Evolutionary conservation across 2,329 filamentous ascomycete genomes (phyloP).

Genomic region (Fusarium staphyleae): DNA sequence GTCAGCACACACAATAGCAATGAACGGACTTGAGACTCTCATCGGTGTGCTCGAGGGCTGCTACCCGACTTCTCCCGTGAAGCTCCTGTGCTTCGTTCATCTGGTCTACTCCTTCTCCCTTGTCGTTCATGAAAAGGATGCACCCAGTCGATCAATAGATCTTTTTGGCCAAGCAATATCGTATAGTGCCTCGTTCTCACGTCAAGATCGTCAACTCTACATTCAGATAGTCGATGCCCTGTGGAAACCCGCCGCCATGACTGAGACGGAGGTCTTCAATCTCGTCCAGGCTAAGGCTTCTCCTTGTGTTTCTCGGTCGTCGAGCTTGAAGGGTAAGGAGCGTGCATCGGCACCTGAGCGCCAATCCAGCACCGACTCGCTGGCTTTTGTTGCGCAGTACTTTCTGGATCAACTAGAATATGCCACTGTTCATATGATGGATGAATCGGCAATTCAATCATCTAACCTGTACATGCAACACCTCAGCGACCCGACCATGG

Average conservation of each 20-base stretch:
- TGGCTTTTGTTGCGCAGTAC: constrained; percentile 52
- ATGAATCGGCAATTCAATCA: constrained; percentile 44
- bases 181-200: constrained; percentile 52
- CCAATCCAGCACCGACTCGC: constrained; percentile 44
- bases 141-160: constrained; percentile 45
- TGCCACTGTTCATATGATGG: constrained; percentile 46
- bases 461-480: constrained; percentile 55
- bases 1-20: constrained; percentile 49
- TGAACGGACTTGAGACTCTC: constrained; percentile 52
- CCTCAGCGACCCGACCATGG: constrained; percentile 43
- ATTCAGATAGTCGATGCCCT: constrained; percentile 53
- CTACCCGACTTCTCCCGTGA: constrained; percentile 49
- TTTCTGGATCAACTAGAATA: constrained; percentile 63
- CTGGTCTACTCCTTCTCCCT: constrained; percentile 59
- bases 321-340: constrained; percentile 54
- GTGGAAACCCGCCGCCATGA: constrained; percentile 55
- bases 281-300: constrained; percentile 36
- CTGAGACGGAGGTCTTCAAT: constrained; percentile 40
- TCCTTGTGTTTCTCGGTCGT: constrained; percentile 29
- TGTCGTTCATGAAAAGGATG: constrained; percentile 53
- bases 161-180: constrained; percentile 57
- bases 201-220: constrained; percentile 50
- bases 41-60: constrained; percentile 50
- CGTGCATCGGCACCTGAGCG: constrained; percentile 46
- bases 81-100: constrained; percentile 60